Base-by-base conservation (phyloP, 768 basidiomycete genomes). In the Podaxis sp. region DNA sequence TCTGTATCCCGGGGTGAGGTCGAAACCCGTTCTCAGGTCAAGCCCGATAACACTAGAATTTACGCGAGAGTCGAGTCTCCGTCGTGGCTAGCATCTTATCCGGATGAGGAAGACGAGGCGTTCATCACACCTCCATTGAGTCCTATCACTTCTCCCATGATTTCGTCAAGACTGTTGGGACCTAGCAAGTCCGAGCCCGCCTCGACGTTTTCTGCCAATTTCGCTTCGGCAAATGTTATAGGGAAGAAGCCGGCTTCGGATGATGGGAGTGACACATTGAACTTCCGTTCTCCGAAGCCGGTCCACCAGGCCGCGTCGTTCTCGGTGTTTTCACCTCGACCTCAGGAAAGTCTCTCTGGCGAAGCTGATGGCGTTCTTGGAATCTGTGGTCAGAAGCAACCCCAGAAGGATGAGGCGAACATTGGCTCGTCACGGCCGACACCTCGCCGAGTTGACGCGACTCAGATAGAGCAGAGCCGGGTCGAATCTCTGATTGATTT, bases 1-100 rank as follows among this genome's bases (percentile, higher is more conserved):
- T n/a, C 53, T 48, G n/a, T 26, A 13, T 15, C 49, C 33, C 19
- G 17, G 11, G 2, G 9, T 38, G 42, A 52, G 19, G 30, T 36
- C 3, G 44, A 52, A 28, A 2, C 38, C 9, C 22, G 24, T 36
- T 19, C 39, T 9, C 19, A 26, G 24, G 24, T 52, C 38, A 24
- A 24, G 24, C 17, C 24, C 7, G 15, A 24, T 40, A 30, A 54
- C 17, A 39, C 46, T 36, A 17, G 24, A 38, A 62, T 68, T 57
- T 68, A 69, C 39, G 70, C 68, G 33, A 58, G 67, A 40, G 73
- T 76, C 36, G 70, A 69, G 54, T 76, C 76, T 4, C 77, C 76
- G 0, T 63, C 71, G 8, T 69, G 72, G 70, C 61, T 74, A 11
- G 59, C 64, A 15, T 65, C 69, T 0, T 76, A 75, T 63, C 72